Base-by-base conservation (phyloP, 2,329 filamentous ascomycete genomes). In the Aspergillus flavus region DNA sequence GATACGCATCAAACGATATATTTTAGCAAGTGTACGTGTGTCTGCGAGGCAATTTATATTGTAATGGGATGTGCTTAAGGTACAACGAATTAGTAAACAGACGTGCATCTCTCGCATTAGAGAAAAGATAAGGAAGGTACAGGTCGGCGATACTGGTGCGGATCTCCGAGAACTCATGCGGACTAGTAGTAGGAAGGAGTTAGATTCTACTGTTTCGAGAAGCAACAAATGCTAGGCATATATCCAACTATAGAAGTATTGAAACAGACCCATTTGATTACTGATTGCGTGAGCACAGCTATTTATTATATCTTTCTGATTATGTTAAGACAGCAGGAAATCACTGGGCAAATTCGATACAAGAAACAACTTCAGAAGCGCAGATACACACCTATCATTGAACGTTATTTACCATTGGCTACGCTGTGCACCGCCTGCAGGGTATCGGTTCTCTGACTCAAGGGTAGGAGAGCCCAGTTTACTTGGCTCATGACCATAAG, bases 361-460 rank as follows among this genome's bases (percentile, higher is more conserved):
- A 26, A 11, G 46, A 16, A n/a, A 50, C 23, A 50, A 50, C 3
- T 50, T 19, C 3, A 19, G 19, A 43, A 48, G 30, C 26, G 16
- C 39, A 4, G 23, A 48, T 16, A 19, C 34, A 41, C 28, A 11
- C 14, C 30, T 45, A 54, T 57, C 32, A 45, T 50, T 54, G 30
- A 23, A 11, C 6, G 2, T n/a, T 55, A 7, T 23, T 62, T 57
- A 68, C 64, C 64, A 61, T 26, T 61, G 61, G n/a, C 41, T 61
- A 4, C 65, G 61, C 61, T 69, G 68, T 3, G 58, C 57, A 45
- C 59, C 58, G 30, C 62, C 62, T 28, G 48, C 34, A n/a, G 57
- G 11, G 43, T 60, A 57, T 6, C 61, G 32, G 41, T 43, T 60
- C 19, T 61, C 57, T 10, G 64, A 61, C 9, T 64, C 66, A 55